Evolutionary conservation across 2,329 filamentous ascomycete genomes (phyloP), one percentile per base, ranked within the genome.

Genomic region (Colletotrichum sp.): DNA sequence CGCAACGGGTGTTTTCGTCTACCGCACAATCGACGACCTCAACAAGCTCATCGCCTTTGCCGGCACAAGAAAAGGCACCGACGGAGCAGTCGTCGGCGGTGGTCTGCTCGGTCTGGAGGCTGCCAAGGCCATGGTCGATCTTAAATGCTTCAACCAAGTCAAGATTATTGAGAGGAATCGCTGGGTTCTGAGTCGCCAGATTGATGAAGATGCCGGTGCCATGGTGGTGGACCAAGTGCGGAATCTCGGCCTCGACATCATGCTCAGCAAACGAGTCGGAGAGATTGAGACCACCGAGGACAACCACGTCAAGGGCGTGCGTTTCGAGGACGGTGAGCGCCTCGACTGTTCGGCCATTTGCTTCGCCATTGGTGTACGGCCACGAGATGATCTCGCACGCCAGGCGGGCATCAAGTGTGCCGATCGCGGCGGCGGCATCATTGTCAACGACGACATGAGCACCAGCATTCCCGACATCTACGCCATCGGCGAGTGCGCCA

Each of bases 401-500:
- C 88, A 86, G 69, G 91, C 94, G 1, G 94, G 94, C 16, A 93
- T 98, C 79, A 90, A 91, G 76, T 95, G 94, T 71, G 93, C 93
- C 0, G 91, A 93, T 77, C 88, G 93, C 36, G 93, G 94, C 15
- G 94, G 95, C 66, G 94, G 94, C n/a, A 92, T 96, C 71, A 89
- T 96, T 32, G 90, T 96, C 75, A 88, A 91, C 77, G 89, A 90
- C 72, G 87, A 91, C 78, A 85, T 98, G 8, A 89, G 89, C 77
- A 98, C 96, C 3, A 97, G 91, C 36, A 83, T 89, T 6, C 87
- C 91, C 0, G 92, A 94, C 77, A 91, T 98, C 66, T 98, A 97
- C 82, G 96, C 96, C 63, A 94, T 98, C 66, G 96, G 96, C 72
- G 96, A 98, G 84, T 98, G 96, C 80, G 95, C 96, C 7, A 97